Evolutionary conservation across 768 basidiomycete genomes (phyloP), one percentile per base, ranked within the genome.

Genomic region (Boletus bicolor): DNA sequence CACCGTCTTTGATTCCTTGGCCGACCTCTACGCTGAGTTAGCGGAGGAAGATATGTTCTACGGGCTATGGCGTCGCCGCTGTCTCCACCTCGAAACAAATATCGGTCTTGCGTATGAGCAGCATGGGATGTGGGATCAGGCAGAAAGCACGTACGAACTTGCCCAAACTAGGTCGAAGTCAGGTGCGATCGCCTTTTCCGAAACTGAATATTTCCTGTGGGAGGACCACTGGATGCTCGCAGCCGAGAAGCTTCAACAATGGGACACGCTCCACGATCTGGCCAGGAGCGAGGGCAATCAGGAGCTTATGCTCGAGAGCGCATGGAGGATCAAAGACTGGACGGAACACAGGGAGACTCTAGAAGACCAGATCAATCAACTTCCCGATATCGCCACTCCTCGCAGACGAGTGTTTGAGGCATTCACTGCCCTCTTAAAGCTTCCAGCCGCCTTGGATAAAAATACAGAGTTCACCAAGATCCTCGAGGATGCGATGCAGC

Each of bases 171-270:
- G 87, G 70, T 87, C 93, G 8, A 81, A 93, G 44, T 78, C 82
- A 4, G 92, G 93, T 5, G 75, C 82, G 7, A 84, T 97, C 51
- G 86, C 94, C 1, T 98, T 95, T 75, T 88, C 90, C 12, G 97
- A 99, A 70, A 79, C 89, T 2, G 97, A 99, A 70, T 98, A 95
- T 70, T 93, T 91, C 64, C 77, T 99, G 19, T 99, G 97, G 97
- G 97, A 99, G 65, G 97, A 99, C 69, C 97, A 99, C 70, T 99
- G 97, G 96, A 90, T 99, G 56, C 75, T 95, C 8, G 82, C 94
- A 1, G 88, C 93, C 0, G 92, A 96, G 74, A 99, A 99, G 72
- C 77, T 99, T 17, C 97, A 98, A 68, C 91, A 97, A 58, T 99
- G 97, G 97, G 97, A 99, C 56, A 83, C 89, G 21, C 79, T 99